Evolutionary conservation across 1,284 basidiomycete species (phyloP).

Genomic region (Athelia sp.): DNA sequence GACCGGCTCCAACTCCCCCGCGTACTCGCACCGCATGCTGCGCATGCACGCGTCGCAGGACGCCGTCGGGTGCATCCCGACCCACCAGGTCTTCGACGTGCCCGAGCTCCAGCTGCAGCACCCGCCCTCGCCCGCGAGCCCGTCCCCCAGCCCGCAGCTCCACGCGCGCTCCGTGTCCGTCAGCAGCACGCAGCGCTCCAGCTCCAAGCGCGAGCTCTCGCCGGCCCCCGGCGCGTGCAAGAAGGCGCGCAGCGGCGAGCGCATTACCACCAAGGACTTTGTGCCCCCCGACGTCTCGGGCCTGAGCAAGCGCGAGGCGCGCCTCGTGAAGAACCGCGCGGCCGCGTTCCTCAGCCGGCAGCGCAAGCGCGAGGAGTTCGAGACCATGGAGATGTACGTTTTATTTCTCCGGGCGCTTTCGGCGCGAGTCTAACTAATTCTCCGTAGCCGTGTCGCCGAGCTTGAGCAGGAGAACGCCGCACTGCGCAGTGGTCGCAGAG

Average conservation of each 20-base stretch:
- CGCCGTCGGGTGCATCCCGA: conserved; percentile 49
- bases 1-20: conserved; percentile 38
- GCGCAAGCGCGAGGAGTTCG: conserved; percentile 89
- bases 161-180: conserved; percentile 21
- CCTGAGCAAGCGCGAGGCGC: conserved; percentile 84
- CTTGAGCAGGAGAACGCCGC: conserved; percentile 76
- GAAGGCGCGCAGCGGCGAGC: conserved; percentile 57
- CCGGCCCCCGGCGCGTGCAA: conserved; percentile 39
- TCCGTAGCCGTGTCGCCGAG: conserved; percentile 63
- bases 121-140: conserved; percentile 25
- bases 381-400: conserved; percentile 79
- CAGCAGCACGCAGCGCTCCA: conserved; percentile 17
- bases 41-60: conserved; percentile 46
- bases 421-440: conserved; percentile 1
- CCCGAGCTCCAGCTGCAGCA: conserved; percentile 25
- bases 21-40: conserved; percentile 42
- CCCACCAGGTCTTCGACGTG: conserved; percentile 67
- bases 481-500: conserved; percentile 47
- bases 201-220: conserved; percentile 40
- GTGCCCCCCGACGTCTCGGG: conserved; percentile 85
- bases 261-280: conserved; percentile 77
- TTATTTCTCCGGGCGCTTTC: conserved; percentile 3
- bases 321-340: conserved; percentile 87
- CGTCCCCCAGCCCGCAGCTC: conserved; percentile 31
- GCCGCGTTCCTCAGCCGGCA: conserved; percentile 88